Evolutionary conservation across 1,139 yeast species (phyloP).

Genomic region (Magnusiomyces ingens): DNA sequence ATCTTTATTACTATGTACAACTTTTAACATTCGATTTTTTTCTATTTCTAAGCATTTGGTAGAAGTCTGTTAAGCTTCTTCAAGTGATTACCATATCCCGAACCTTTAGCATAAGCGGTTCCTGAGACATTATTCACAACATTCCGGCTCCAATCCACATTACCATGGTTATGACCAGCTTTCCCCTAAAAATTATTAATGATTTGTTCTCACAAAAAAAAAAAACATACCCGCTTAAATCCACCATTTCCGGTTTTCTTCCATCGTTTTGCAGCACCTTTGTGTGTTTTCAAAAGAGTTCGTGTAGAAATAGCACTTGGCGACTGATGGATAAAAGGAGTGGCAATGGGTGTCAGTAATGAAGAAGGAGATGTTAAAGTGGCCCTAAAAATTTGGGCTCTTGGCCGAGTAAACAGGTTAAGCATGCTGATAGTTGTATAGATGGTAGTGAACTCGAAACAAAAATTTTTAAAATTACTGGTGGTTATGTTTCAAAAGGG

Average conservation of each 20-base stretch:
- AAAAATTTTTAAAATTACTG: not conserved
- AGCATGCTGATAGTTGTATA: not conserved
- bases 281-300: constrained; percentile 52
- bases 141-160: constrained; percentile 72
- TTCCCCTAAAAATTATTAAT: constrained; percentile 39
- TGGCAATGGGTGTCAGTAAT: constrained; percentile 1
- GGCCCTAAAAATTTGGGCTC: not conserved
- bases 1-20: constrained; percentile 8
- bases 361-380: not conserved
- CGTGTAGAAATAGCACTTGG: constrained; percentile 28
- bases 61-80: constrained; percentile 46
- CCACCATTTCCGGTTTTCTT: constrained; percentile 58
- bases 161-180: constrained; percentile 90
- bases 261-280: constrained; percentile 80
- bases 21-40: not conserved
- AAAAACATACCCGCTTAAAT: constrained; percentile 38
- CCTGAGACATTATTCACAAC: constrained; percentile 59
- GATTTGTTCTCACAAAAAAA: not conserved
- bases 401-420: not conserved
- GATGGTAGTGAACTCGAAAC: not conserved
- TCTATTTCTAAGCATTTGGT: constrained; percentile 28
- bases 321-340: not conserved
- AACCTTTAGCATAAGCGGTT: constrained; percentile 48
- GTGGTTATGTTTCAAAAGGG: not conserved
- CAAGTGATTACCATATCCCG: constrained; percentile 44